These are phyloP conservation scores for Gossypium trilobum DNA, from an alignment of 441 rosid species.

Conservation along the genomic window DNA sequence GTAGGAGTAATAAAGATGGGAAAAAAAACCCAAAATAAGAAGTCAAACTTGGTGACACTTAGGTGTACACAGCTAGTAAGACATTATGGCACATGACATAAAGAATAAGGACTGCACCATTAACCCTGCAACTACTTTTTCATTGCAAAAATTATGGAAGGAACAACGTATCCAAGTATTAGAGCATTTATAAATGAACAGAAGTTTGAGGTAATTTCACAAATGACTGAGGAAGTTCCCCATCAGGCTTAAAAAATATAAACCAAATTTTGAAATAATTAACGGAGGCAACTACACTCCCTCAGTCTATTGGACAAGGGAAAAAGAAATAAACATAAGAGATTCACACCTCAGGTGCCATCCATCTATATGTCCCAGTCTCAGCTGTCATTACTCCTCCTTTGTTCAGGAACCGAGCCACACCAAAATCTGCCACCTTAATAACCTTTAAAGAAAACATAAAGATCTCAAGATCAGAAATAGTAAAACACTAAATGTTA, in stretches of 20 bases:
- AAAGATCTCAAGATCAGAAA: background rate
- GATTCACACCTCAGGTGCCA: conserved; percentile 74
- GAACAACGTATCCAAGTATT: conserved; percentile 3
- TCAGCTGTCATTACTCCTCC: conserved; percentile 78
- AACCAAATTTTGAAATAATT: background rate
- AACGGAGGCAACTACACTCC: background rate
- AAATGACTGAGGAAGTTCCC: background rate
- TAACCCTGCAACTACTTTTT: background rate
- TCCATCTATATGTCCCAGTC: conserved; percentile 82
- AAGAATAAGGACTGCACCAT: background rate
- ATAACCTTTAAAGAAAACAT: conserved; percentile 41
- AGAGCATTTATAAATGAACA: background rate
- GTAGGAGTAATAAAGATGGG: conserved; percentile 2
- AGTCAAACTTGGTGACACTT: background rate
- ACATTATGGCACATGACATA: background rate
- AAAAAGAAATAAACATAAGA: background rate
- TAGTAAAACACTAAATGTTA: background rate
- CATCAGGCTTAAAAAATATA: background rate
- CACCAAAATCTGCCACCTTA: conserved; percentile 76
- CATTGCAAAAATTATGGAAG: background rate
- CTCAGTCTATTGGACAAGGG: background rate
- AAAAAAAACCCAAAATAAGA: background rate
- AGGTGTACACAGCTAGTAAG: background rate
- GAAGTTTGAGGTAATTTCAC: background rate
- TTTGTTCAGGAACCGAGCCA: conserved; percentile 61